phyloP scores from a whole-genome alignment of 305 asterid genomes.

The Striga hermonthica region DNA sequence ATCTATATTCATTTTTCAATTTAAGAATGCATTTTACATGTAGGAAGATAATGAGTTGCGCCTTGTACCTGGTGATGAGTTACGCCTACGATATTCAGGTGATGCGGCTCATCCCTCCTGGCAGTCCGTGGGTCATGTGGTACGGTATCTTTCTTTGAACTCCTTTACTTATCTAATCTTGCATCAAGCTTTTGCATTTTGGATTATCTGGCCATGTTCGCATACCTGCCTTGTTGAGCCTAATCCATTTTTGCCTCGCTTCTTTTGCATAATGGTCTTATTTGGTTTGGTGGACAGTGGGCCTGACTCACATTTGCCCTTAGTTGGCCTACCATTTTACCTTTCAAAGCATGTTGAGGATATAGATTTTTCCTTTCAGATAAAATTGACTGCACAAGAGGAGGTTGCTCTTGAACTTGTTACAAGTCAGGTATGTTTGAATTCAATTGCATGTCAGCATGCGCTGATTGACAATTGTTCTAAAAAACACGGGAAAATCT shows the following conservation, averaged over 20 bases:
- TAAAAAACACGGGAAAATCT: conserved; percentile 17
- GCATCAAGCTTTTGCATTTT: conserved; percentile 18
- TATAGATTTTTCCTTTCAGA: conserved; percentile 45
- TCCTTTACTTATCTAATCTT: conserved; percentile 11
- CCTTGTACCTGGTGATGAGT: conserved; percentile 99
- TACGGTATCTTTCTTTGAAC: conserved; percentile 38
- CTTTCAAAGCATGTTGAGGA: conserved; percentile 15
- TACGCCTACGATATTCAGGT: conserved; percentile 93
- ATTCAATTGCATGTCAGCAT: conserved; percentile 1
- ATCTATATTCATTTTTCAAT: conserved; percentile 1
- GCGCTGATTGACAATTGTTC: background rate
- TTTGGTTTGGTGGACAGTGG: conserved; percentile 16
- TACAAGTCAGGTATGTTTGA: conserved; percentile 71
- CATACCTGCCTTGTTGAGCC: conserved; percentile 26
- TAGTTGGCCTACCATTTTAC: background rate
- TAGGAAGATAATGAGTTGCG: conserved; percentile 99
- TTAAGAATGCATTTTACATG: conserved; percentile 35
- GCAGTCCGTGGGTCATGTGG: conserved; percentile 99
- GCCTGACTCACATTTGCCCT: conserved; percentile 23
- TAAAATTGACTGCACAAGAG: conserved; percentile 96
- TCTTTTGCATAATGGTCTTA: conserved; percentile 7
- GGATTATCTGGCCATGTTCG: background rate
- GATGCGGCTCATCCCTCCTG: conserved; percentile 96
- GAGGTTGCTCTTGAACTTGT: conserved; percentile 99
- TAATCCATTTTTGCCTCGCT: no score